Conservation (phyloP, 1,284 basidiomycete species). For the Puccinia triticina region DNA sequence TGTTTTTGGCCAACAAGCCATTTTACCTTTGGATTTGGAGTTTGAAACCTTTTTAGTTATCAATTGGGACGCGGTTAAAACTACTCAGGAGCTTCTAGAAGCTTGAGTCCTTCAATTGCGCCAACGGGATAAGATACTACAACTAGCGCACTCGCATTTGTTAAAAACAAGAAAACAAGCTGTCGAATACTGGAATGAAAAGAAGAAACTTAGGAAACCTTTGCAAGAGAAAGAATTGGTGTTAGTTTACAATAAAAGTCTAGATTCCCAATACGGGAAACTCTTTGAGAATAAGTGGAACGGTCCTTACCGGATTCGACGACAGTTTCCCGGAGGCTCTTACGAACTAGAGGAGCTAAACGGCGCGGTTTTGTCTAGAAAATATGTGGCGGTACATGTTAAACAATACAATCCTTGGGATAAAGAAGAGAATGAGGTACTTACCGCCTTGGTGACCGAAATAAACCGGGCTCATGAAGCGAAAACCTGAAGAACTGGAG, state of each 20-base stretch:
- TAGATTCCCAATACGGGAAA: not conserved
- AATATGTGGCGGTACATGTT: not conserved
- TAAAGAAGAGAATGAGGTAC: too few species aligned
- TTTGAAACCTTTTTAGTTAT: conserved; percentile 4
- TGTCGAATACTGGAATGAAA: not conserved
- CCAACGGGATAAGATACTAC: not conserved
- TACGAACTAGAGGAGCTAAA: not conserved
- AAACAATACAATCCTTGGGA: not conserved
- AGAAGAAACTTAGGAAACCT: not conserved
- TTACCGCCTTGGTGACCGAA: too few species aligned
- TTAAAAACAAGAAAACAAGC: too few species aligned
- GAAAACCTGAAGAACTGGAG: too few species aligned
- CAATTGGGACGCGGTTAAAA: not conserved
- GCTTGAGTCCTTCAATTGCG: not conserved
- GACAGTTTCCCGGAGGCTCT: not conserved
- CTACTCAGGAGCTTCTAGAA: not conserved
- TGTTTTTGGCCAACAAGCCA: conserved; percentile 11
- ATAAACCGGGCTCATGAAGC: too few species aligned
- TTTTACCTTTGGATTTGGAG: conserved; percentile 21
- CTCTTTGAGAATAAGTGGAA: conserved; percentile 14
- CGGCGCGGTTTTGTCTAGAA: not conserved
- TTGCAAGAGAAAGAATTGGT: not conserved
- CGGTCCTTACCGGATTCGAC: not conserved
- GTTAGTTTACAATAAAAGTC: too few species aligned
- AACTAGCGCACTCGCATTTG: not conserved